Base-by-base conservation (phyloP, 2,329 filamentous ascomycete species). In the Ilyonectria destructans region DNA sequence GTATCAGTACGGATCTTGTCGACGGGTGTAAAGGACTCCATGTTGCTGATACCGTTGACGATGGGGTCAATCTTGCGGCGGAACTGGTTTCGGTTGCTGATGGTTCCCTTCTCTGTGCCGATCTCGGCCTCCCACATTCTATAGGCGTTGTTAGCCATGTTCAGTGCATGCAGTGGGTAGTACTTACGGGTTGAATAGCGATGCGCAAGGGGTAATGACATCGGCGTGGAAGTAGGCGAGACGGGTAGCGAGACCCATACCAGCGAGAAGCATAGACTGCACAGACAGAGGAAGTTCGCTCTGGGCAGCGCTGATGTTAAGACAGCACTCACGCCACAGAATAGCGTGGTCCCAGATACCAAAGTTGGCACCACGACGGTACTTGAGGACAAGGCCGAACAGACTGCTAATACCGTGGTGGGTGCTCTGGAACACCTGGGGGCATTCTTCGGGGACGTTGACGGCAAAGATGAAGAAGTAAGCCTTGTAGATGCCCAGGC, bases 331-430 rank as follows among this genome's bases (percentile, higher is more conserved):
- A 17, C 70, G 69, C 70, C 70, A 72, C 12, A 68, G 61, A 35
- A 72, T 72, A 6, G 70, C 70, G 60, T 72, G 69, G 23, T 72
- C 70, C 70, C 70, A 72, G 19, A 72, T 72, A 17, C 70, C 69
- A 58, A 72, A 72, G 35, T 58, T 71, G 10, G 66, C 67, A 21
- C 68, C 70, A 7, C 68, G 69, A 10, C 66, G 68, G 29, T 68
- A 70, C 45, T 71, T 68, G 21, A 72, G 37, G 2, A 72, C 59
- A 46, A 71, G 49, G 13, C 70, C 70, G 12, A 65, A 72, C n/a
- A 72, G 51, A 40, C 69, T 70, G 15, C 69, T 72, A 9, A 72
- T 72, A 8, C 70, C 70, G 35, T 72, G 70, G 17, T 72, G 70
- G 3, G 70, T 72, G 48, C 70, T 72, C 45, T 72, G 70, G n/a